Evolutionary conservation across 2,329 filamentous ascomycete genomes (phyloP).

Genomic region (Drechmeria coniospora): DNA sequence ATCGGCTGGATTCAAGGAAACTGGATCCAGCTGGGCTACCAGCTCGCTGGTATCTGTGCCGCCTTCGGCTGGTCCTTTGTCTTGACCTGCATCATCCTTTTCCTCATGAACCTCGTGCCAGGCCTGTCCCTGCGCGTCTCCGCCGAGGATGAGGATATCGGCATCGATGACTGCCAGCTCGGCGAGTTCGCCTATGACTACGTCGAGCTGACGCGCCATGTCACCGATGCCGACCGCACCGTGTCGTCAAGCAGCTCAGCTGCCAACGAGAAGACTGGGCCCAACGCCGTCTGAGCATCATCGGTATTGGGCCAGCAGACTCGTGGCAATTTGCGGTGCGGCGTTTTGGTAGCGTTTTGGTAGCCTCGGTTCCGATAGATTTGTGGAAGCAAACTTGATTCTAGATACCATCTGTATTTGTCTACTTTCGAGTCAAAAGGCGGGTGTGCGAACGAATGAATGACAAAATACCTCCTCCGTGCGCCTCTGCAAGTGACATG

Average conservation of each 20-base stretch:
- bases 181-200: conserved; percentile 78
- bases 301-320: too few relatives aligned
- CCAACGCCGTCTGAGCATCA: conserved; percentile 1
- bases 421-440: too few relatives aligned
- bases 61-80: conserved; percentile 51
- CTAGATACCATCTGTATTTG: too few relatives aligned
- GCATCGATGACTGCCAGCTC: conserved; percentile 59
- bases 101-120: conserved; percentile 54
- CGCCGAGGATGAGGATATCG: conserved; percentile 52
- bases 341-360: too few relatives aligned
- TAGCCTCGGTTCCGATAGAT: not conserved
- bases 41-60: conserved; percentile 52
- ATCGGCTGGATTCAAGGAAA: conserved; percentile 60
- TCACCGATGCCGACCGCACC: conserved; percentile 23
- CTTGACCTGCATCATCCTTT: conserved; percentile 53
- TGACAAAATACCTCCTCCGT: too few relatives aligned
- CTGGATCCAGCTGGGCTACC: conserved; percentile 56
- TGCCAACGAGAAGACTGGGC: conserved; percentile 14
- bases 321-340: too few relatives aligned
- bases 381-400: too few relatives aligned
- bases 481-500: too few relatives aligned
- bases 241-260: conserved; percentile 10
- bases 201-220: conserved; percentile 54
- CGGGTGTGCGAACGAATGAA: too few relatives aligned
- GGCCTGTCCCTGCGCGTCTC: conserved; percentile 53